Evolutionary conservation across 2,329 filamentous ascomycete genomes (phyloP).

Genomic region (Aspergillus latus): DNA sequence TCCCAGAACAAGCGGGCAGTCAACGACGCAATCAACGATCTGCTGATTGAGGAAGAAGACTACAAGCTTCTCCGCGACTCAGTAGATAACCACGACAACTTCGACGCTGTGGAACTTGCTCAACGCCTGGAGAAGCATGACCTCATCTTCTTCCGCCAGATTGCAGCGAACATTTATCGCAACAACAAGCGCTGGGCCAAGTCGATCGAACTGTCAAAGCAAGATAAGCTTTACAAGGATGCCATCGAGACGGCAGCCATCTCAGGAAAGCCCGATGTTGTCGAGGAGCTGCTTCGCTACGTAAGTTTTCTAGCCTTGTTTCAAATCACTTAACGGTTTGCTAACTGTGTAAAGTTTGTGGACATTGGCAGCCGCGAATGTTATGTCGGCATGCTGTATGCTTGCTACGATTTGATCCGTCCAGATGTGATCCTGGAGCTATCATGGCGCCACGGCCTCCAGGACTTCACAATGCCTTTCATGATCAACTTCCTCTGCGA

Average conservation of each 20-base stretch:
- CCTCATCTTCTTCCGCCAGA: conserved; percentile 97
- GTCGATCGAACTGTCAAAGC: conserved; percentile 94
- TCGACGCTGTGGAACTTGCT: conserved; percentile 90
- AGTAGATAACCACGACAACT: conserved; percentile 98
- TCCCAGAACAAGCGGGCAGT: conserved; percentile 96
- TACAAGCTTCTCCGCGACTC: conserved; percentile 98
- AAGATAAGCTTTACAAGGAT: conserved; percentile 99
- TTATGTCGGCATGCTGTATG: conserved; percentile 99
- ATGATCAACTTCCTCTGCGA: conserved; percentile 98
- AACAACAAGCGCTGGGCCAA: conserved; percentile 99
- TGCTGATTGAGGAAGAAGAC: conserved; percentile 97
- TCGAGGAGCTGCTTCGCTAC: conserved; percentile 93
- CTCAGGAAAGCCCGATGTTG: conserved; percentile 84
- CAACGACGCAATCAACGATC: conserved; percentile 96
- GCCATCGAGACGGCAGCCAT: conserved; percentile 96
- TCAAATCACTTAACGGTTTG: not conserved
- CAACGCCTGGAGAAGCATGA: conserved; percentile 95
- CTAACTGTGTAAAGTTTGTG: conserved; percentile 71
- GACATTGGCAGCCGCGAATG: conserved; percentile 98
- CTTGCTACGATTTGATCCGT: conserved; percentile 95
- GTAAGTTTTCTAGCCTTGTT: conserved; percentile 61
- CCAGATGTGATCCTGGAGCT: conserved; percentile 92
- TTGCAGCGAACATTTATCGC: conserved; percentile 96
- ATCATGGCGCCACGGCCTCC: conserved; percentile 91
- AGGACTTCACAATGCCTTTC: conserved; percentile 99